Evolutionary conservation across 2,329 filamentous ascomycete species (phyloP).

Genomic region (Penicillium thymicola): DNA sequence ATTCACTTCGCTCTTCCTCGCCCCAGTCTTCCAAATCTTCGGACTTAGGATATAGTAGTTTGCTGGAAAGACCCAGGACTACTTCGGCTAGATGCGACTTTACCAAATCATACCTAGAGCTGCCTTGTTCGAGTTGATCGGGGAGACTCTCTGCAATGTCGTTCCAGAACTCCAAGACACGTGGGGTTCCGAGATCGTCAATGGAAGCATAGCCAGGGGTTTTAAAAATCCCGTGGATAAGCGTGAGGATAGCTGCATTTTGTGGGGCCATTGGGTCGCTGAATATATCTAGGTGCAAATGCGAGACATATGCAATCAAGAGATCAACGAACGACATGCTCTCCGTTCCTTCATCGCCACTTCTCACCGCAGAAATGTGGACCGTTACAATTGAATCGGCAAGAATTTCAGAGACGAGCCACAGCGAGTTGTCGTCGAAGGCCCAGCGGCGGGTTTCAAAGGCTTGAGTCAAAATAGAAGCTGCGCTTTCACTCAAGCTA

Average conservation of each 20-base stretch:
- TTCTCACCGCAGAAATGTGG: constrained; percentile 32
- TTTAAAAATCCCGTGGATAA: constrained; percentile 40
- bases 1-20: constrained; percentile 43
- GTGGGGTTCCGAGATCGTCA: constrained; percentile 37
- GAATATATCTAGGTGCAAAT: constrained; percentile 32
- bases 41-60: constrained; percentile 39
- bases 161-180: constrained; percentile 44
- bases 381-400: constrained; percentile 32
- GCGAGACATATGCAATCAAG: constrained; percentile 36
- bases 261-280: constrained; percentile 29
- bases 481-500: constrained; percentile 20
- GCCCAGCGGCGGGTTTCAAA: constrained; percentile 22
- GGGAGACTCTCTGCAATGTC: constrained; percentile 40
- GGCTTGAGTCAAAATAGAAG: constrained; percentile 18
- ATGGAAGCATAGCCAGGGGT: constrained; percentile 41
- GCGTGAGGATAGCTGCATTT: constrained; percentile 33
- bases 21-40: constrained; percentile 39
- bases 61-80: constrained; percentile 42
- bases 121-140: constrained; percentile 30
- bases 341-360: constrained; percentile 38
- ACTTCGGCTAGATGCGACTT: constrained; percentile 41
- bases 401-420: constrained; percentile 13
- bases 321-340: constrained; percentile 42
- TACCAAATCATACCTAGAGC: constrained; percentile 28
- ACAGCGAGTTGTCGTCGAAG: constrained; percentile 16